Conservation (phyloP, 805 yeast species). For the Candida awuae region DNA sequence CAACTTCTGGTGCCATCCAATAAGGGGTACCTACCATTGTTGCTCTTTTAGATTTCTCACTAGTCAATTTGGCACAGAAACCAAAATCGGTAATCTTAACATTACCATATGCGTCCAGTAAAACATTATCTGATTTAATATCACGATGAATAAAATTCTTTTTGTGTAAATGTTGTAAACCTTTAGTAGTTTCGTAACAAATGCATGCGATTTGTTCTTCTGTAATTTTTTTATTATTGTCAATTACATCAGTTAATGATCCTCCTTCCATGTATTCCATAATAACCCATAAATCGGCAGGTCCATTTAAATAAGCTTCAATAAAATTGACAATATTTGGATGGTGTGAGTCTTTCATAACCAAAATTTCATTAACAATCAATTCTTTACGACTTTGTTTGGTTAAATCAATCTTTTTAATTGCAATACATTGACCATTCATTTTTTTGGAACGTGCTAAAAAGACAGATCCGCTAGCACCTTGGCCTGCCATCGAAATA, state of each 20-base stretch:
- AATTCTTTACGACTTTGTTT: constrained; percentile 92
- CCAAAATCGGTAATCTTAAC: constrained; percentile 94
- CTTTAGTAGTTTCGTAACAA: constrained; percentile 83
- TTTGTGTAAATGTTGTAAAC: constrained; percentile 83
- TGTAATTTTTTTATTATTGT: constrained; percentile 67
- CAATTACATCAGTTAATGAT: constrained; percentile 89
- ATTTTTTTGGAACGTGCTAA: constrained; percentile 58
- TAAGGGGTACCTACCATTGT: constrained; percentile 99
- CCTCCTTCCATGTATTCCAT: constrained; percentile 99
- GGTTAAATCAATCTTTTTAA: constrained; percentile 89
- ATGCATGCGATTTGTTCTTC: constrained; percentile 91
- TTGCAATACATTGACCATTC: constrained; percentile 69
- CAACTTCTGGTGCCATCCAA: constrained; percentile 99
- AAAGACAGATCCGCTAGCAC: constrained; percentile 95
- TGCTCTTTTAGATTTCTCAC: constrained; percentile 75
- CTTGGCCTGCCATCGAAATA: constrained; percentile 89
- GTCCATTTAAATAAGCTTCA: constrained; percentile 78
- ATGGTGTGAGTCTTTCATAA: constrained; percentile 94
- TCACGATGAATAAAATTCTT: constrained; percentile 94
- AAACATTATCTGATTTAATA: constrained; percentile 91
- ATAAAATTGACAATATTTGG: constrained; percentile 90
- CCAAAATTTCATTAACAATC: constrained; percentile 90
- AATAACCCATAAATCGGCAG: constrained; percentile 90
- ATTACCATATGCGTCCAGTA: constrained; percentile 71
- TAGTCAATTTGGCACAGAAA: constrained; percentile 90